A percentile compares a stretch with the other conserved stretches of the same genome.
These are phyloP conservation scores for Rubroshorea leprosula DNA, from an alignment of 345 rosid genomes.

Conservation along the genomic window DNA sequence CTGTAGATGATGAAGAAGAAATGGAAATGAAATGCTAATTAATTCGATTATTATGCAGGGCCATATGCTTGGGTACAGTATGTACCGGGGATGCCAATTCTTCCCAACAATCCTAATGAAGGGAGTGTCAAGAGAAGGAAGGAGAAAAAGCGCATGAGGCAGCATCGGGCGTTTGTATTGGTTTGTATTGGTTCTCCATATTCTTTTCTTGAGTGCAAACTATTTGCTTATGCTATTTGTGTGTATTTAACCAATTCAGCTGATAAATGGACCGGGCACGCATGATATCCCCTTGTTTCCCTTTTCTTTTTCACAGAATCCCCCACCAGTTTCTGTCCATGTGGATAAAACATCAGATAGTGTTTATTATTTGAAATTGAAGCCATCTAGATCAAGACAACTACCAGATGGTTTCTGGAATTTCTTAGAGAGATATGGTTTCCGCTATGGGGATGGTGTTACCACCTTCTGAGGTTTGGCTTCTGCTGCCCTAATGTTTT, in stretches of 20 bases:
- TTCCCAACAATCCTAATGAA: constrained; percentile 68
- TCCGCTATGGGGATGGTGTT: constrained; percentile 51
- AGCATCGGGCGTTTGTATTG: constrained; percentile 56
- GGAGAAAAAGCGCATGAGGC: constrained; percentile 69
- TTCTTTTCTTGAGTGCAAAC: too few relatives aligned
- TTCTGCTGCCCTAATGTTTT: constrained; percentile 74
- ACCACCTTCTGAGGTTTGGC: too few relatives aligned
- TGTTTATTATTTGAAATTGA: constrained; percentile 57
- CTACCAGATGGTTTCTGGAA: constrained; percentile 49
- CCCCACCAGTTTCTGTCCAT: constrained; percentile 54
- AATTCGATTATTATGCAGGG: constrained; percentile 46
- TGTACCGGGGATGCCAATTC: constrained; percentile 70
- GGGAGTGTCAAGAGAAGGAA: constrained; percentile 78
- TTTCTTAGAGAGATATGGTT: constrained; percentile 87
- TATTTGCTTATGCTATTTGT: too few relatives aligned
- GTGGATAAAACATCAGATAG: constrained; percentile 56
- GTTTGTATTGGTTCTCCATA: too few relatives aligned
- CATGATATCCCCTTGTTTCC: too few relatives aligned
- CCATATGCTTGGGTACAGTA: constrained; percentile 79
- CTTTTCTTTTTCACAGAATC: constrained; percentile 36
- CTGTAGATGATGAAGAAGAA: not conserved
- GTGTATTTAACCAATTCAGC: too few relatives aligned
- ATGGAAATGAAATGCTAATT: constrained; percentile 10
- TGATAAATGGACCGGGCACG: too few relatives aligned
- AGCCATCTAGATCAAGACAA: constrained; percentile 43